Evolutionary conservation across 2,329 filamentous ascomycete genomes (phyloP).

Genomic region (Fusarium mexicanum): DNA sequence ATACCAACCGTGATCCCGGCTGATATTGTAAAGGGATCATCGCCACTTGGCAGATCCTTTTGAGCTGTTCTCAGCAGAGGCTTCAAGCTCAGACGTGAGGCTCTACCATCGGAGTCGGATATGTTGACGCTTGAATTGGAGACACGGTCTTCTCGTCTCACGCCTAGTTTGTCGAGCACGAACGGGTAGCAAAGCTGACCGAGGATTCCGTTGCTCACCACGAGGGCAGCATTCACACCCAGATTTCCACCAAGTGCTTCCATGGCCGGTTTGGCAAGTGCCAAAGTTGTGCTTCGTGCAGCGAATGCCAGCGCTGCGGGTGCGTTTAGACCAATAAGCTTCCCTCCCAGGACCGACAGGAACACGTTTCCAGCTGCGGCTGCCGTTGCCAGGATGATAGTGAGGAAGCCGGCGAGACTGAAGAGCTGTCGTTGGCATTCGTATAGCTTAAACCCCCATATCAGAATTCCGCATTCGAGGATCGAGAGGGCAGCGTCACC

Average conservation of each 20-base stretch:
- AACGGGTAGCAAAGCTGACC: slow-evolving; percentile 54
- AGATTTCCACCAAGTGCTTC: slow-evolving; percentile 55
- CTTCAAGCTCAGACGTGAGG: neutral
- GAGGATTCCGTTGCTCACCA: slow-evolving; percentile 62
- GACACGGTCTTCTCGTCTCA: slow-evolving; percentile 20
- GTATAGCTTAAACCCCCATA: slow-evolving; percentile 64
- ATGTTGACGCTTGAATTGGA: neutral
- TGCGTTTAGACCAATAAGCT: slow-evolving; percentile 48
- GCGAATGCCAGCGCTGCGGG: slow-evolving; percentile 57
- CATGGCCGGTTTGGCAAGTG: slow-evolving; percentile 60
- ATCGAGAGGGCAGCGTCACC: slow-evolving; percentile 60
- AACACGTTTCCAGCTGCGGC: slow-evolving; percentile 56
- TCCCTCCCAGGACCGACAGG: slow-evolving; percentile 51
- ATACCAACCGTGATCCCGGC: slow-evolving; percentile 64
- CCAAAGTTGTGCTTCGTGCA: slow-evolving; percentile 61
- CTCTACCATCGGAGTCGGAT: neutral
- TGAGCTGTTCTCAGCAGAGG: slow-evolving; percentile 14
- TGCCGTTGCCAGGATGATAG: slow-evolving; percentile 49
- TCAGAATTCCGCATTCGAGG: slow-evolving; percentile 61
- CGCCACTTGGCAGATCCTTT: slow-evolving; percentile 35
- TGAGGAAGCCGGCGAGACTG: slow-evolving; percentile 54
- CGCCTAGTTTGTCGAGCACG: slow-evolving; percentile 44
- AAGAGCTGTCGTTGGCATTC: slow-evolving; percentile 59
- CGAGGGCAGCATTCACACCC: slow-evolving; percentile 59
- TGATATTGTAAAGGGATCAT: slow-evolving; percentile 54